A percentile compares a stretch with the other conserved stretches of the same genome.
These are phyloP conservation scores for Pisolithus albus DNA, from an alignment of 768 basidiomycete genomes.

Conservation along the genomic window DNA sequence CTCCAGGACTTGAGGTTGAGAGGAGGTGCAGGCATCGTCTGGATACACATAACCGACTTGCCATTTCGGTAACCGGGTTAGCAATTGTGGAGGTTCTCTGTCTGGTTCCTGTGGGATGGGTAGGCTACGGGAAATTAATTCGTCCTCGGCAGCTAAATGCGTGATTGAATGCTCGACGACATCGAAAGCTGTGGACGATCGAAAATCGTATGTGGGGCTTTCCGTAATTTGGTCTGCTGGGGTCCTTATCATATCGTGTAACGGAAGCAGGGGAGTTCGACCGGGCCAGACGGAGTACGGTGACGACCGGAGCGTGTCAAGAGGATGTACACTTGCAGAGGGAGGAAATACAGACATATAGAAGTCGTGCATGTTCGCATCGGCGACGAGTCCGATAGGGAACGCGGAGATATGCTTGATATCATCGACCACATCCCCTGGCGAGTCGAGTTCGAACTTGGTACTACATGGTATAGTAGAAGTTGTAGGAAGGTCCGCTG, in stretches of 20 bases:
- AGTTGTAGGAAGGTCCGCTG: not conserved
- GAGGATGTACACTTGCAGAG: constrained; percentile 33
- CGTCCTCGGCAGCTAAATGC: constrained; percentile 9
- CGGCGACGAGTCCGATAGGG: constrained; percentile 24
- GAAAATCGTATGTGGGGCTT: constrained; percentile 10
- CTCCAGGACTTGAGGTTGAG: constrained; percentile 1
- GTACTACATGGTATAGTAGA: not conserved
- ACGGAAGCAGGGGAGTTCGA: too few species aligned
- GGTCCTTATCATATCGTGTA: too few species aligned
- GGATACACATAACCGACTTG: not conserved
- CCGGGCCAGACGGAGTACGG: too few species aligned
- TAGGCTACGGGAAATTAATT: not conserved
- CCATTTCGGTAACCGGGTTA: not conserved
- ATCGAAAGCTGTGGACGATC: constrained; percentile 23
- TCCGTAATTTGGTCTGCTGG: not conserved
- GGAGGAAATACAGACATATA: constrained; percentile 12
- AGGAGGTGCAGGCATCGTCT: not conserved
- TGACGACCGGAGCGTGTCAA: constrained; percentile 22
- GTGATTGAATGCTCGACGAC: constrained; percentile 27
- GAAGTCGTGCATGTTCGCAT: constrained; percentile 30
- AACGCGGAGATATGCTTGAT: constrained; percentile 6
- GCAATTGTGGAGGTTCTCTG: not conserved
- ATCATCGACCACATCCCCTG: constrained; percentile 6
- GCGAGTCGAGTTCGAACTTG: not conserved
- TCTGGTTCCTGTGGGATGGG: constrained; percentile 1